Evolutionary conservation across 2,329 filamentous ascomycete genomes (phyloP).

Genomic region (Pseudopyricularia javanii): DNA sequence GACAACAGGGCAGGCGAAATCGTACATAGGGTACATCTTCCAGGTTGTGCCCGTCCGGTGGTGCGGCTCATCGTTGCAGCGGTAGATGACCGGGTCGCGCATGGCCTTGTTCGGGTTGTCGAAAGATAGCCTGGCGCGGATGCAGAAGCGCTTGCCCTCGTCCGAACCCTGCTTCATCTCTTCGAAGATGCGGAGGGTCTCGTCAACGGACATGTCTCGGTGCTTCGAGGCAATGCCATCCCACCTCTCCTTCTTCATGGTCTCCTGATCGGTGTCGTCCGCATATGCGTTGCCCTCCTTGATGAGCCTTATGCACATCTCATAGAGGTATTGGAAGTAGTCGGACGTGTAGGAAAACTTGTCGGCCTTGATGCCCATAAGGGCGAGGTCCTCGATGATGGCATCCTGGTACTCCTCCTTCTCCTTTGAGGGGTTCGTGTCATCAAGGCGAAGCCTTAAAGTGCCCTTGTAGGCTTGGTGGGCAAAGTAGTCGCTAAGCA

Average conservation of each 20-base stretch:
- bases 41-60: constrained; percentile 69
- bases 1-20: constrained; percentile 73
- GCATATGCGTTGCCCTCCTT: constrained; percentile 82
- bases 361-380: constrained; percentile 89
- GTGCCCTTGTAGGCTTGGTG: constrained; percentile 88
- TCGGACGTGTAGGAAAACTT: constrained; percentile 82
- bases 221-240: constrained; percentile 71
- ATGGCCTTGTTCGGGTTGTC: constrained; percentile 92
- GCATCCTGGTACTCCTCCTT: constrained; percentile 93
- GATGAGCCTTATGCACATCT: constrained; percentile 74
- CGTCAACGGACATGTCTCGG: constrained; percentile 67
- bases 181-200: constrained; percentile 75
- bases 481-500: constrained; percentile 89
- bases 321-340: constrained; percentile 87
- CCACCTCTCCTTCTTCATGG: constrained; percentile 75
- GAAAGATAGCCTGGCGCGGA: constrained; percentile 85
- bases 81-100: constrained; percentile 94
- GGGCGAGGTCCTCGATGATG: constrained; percentile 79
- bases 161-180: constrained; percentile 84
- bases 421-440: constrained; percentile 95
- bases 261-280: constrained; percentile 84
- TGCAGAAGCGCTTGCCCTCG: constrained; percentile 75
- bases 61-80: constrained; percentile 60
- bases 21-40: constrained; percentile 84
- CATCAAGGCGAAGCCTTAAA: constrained; percentile 84